A percentile compares a stretch with the other conserved stretches of the same genome.
phyloP scores from a whole-genome alignment of 2,329 filamentous ascomycete genomes.

The Aspergillus sp. region DNA sequence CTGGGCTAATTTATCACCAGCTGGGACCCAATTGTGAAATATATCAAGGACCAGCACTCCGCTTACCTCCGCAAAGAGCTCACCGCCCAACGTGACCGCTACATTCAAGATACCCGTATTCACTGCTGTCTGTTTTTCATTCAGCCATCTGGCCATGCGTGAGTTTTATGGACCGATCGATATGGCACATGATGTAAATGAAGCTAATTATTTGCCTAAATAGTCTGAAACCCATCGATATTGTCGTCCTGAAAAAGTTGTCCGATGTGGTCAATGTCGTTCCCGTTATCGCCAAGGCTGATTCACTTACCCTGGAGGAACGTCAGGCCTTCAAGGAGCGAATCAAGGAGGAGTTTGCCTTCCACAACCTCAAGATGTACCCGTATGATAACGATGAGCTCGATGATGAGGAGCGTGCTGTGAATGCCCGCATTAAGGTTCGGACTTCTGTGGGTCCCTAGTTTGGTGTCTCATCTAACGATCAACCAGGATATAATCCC shows the following conservation, averaged over 20 bases:
- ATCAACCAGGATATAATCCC: conserved; percentile 77
- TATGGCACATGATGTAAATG: background rate
- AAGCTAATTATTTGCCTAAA: conserved; percentile 9
- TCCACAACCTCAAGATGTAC: conserved; percentile 99
- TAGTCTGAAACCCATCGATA: conserved; percentile 93
- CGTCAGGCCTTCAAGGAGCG: conserved; percentile 95
- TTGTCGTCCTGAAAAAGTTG: conserved; percentile 98
- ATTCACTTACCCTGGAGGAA: conserved; percentile 94
- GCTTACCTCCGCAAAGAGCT: conserved; percentile 99
- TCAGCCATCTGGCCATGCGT: conserved; percentile 92
- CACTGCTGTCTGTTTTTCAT: conserved; percentile 99
- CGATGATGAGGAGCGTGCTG: conserved; percentile 89
- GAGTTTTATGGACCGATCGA: conserved; percentile 22
- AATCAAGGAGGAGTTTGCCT: conserved; percentile 99
- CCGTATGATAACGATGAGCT: conserved; percentile 99
- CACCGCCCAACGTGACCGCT: conserved; percentile 96
- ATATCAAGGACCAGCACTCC: conserved; percentile 99
- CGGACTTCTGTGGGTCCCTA: background rate
- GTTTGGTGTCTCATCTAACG: conserved; percentile 18
- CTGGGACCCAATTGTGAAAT: conserved; percentile 99
- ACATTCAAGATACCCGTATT: conserved; percentile 98
- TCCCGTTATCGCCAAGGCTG: conserved; percentile 96
- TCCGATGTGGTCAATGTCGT: conserved; percentile 99
- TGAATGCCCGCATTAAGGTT: conserved; percentile 97
- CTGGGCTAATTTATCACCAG: conserved; percentile 33